Evolutionary conservation across 495 filamentous ascomycete genomes (phyloP), one percentile per base, ranked within the genome.

Genomic region (Penicillium diatomitis): DNA sequence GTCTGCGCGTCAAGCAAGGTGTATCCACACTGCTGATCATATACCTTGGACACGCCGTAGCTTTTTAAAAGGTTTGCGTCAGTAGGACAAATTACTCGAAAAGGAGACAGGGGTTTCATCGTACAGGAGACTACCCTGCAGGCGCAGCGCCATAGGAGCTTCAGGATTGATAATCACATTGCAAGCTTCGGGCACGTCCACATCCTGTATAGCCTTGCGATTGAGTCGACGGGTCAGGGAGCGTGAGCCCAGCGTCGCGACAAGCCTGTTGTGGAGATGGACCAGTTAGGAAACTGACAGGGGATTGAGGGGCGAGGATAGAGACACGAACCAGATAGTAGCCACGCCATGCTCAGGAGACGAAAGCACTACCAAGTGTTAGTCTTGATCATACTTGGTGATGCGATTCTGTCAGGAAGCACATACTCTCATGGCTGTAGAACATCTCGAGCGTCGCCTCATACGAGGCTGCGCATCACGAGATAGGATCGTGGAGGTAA

Each of bases 281-380:
- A 1, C 4, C 20, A 20, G 20, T 20, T 20, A 20, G 20, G 20
- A 20, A 20, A 20, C 20, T 20, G 20, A 20, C 20, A 20, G 20
- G 20, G 20, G 20, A 20, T 20, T 20, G 20, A 20, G 20, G 20
- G 20, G 20, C 20, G 20, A 20, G 20, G 20, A 20, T 20, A 20
- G 20, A 20, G 4, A 8, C 6, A 6, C 48, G 46, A 74, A 95
- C 90, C 92, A 98, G 44, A 98, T 82, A 2, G 91, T 96, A 4
- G 91, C 88, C 47, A 98, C 88, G 31, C 92, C 92, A 72, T 95
- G 84, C 61, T 89, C 84, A 38, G 83, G 83, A 40, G 80, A 89
- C 4, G 87, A 95, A 46, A 98, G 82, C 50, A 97, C 90, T 95
- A 50, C 4, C 4, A 6, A 52, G 49, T 62, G 8, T 64, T 55